These are phyloP conservation scores for Poa pratensis DNA, from an alignment of 176 grass and related monocot species.

Conservation along the genomic window DNA sequence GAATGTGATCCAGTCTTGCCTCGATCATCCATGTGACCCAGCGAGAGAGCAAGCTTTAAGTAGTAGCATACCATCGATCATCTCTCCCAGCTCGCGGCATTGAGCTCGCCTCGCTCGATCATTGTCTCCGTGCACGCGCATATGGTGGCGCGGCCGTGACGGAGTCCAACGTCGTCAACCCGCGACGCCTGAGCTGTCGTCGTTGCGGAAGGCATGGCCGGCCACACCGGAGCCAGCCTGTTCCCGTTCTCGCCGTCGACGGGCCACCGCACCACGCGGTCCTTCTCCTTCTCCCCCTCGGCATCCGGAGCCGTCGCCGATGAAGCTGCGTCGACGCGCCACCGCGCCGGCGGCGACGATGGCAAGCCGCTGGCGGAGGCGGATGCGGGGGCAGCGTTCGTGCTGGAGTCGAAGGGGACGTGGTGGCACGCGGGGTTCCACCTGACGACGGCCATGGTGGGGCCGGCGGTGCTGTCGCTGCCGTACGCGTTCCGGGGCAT, in stretches of 20 bases:
- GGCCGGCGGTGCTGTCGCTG: constrained; percentile 88
- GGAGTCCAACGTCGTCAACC: neutral
- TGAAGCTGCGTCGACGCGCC: neutral
- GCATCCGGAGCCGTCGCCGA: neutral
- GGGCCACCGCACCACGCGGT: neutral
- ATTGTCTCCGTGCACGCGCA: neutral
- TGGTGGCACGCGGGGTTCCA: constrained; percentile 98
- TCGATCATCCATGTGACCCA: neutral
- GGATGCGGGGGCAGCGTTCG: constrained; percentile 6
- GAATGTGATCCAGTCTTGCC: neutral
- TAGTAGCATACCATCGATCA: neutral
- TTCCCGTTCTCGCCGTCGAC: constrained; percentile 29
- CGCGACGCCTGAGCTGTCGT: neutral
- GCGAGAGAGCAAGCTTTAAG: neutral
- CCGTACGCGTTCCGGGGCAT: constrained; percentile 85
- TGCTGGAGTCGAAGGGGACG: constrained; percentile 46
- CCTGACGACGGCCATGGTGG: constrained; percentile 87
- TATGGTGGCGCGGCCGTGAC: neutral
- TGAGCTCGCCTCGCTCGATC: neutral
- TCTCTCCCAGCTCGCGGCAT: neutral
- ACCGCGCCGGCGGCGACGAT: neutral
- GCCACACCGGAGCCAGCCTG: constrained; percentile 23
- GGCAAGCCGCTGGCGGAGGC: neutral
- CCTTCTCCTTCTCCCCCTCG: neutral
- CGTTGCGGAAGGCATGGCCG: constrained; percentile 18